phyloP scores from a whole-genome alignment of 23 red algal species.

The Gracilaria gracilis region DNA sequence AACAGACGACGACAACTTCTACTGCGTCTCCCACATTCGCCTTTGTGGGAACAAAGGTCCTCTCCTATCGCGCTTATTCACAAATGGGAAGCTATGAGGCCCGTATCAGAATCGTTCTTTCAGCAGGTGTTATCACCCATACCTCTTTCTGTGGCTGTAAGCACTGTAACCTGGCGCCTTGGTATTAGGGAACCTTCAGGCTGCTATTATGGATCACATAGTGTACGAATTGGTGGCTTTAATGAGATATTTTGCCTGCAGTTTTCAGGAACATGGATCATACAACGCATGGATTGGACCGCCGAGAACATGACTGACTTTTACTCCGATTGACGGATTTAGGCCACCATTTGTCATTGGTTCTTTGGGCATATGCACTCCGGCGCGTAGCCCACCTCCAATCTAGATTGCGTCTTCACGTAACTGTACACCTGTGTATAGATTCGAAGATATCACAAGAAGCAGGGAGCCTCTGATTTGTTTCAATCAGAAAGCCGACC shows the following conservation, averaged over 20 bases:
- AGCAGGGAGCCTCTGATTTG: not conserved
- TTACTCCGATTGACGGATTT: conserved; percentile 12
- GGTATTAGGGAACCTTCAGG: not conserved
- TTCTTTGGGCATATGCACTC: conserved; percentile 25
- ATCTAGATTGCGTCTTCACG: not conserved
- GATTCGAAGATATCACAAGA: not conserved
- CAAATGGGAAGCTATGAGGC: not conserved
- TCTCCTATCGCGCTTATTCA: not conserved
- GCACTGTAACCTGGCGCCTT: not conserved
- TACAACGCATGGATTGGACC: conserved; percentile 21
- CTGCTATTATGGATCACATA: conserved; percentile 17
- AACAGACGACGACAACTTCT: no score
- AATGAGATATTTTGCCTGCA: not conserved
- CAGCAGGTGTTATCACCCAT: not conserved
- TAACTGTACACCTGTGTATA: conserved; percentile 1
- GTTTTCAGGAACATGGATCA: conserved; percentile 13
- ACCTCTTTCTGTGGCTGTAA: not conserved
- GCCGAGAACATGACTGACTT: not conserved
- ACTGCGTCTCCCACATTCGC: not conserved
- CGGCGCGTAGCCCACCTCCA: not conserved
- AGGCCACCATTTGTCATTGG: not conserved
- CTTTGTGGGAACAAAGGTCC: not conserved
- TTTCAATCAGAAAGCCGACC: not conserved
- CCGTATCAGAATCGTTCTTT: not conserved
- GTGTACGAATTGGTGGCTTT: conserved; percentile 5